Percentiles rank a stretch among this genome's conserved stretches.
Evolutionary conservation across 2,329 filamentous ascomycete species (phyloP).

Genomic region (Lecanoromycetidae sp.): DNA sequence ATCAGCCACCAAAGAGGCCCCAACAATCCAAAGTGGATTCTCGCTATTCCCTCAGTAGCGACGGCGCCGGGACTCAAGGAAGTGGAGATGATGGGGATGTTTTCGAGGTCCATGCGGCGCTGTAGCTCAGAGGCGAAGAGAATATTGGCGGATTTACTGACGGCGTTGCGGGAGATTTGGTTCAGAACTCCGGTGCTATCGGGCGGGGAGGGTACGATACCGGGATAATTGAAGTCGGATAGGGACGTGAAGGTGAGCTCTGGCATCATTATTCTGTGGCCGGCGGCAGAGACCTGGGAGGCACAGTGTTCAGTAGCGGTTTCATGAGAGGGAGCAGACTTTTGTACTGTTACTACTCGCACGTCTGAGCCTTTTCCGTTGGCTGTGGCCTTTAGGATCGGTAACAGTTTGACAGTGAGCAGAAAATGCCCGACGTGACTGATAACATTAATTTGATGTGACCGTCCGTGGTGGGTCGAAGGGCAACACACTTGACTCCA

Average conservation of each 20-base stretch:
- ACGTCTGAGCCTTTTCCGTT: background rate
- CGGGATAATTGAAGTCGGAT: background rate
- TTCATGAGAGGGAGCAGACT: background rate
- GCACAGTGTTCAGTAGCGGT: background rate
- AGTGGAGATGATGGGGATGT: background rate
- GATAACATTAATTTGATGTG: background rate
- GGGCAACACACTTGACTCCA: background rate
- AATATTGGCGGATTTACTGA: background rate
- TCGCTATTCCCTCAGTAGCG: background rate
- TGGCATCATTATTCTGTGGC: background rate
- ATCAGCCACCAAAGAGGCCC: background rate
- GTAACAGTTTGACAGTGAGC: background rate
- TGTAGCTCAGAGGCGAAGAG: background rate
- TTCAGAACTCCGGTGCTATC: background rate
- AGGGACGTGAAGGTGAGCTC: background rate
- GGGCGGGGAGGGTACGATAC: background rate
- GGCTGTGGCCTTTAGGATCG: background rate
- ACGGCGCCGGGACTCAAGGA: background rate
- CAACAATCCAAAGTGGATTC: background rate
- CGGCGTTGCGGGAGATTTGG: slow-evolving; percentile 1
- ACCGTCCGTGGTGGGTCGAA: background rate
- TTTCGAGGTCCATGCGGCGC: background rate
- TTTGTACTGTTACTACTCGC: background rate
- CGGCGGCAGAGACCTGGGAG: background rate
- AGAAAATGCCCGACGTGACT: background rate